Evolutionary conservation across 1,284 basidiomycete genomes (phyloP).

Genomic region (Xerocomus nothofagi): DNA sequence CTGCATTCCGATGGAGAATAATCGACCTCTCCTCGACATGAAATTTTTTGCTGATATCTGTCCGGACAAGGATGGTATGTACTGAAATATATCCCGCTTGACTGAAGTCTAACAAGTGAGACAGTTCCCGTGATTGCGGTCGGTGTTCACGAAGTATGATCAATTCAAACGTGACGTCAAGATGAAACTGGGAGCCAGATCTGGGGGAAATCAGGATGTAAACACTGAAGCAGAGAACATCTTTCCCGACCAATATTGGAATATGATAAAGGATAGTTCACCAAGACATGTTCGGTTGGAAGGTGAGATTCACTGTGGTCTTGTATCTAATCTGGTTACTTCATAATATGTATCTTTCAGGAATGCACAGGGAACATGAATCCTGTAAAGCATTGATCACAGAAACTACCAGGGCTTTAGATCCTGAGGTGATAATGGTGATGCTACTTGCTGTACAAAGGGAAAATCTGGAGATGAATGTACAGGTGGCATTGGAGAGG

Average conservation of each 20-base stretch:
- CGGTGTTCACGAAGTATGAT: conserved; percentile 11
- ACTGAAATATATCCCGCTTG: too few relatives aligned
- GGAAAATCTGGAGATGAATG: not conserved
- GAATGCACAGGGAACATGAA: not conserved
- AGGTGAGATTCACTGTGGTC: not conserved
- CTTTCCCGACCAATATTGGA: not conserved
- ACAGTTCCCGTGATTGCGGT: not conserved
- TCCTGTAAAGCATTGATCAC: not conserved
- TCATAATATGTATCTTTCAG: too few relatives aligned
- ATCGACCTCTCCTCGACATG: not conserved
- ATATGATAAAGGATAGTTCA: not conserved
- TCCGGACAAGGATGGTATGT: conserved; percentile 5
- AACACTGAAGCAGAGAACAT: not conserved
- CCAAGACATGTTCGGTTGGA: not conserved
- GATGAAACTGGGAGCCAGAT: not conserved
- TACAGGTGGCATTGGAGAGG: not conserved
- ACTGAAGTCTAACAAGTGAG: too few relatives aligned
- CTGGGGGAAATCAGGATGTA: not conserved
- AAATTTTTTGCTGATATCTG: not conserved
- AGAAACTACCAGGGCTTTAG: not conserved
- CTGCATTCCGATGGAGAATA: conserved; percentile 6
- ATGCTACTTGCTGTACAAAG: not conserved
- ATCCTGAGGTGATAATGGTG: not conserved
- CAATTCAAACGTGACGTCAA: conserved; percentile 2
- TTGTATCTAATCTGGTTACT: too few relatives aligned